Conservation (phyloP, 257 asterid genomes). For the Anisodus tanguticus region DNA sequence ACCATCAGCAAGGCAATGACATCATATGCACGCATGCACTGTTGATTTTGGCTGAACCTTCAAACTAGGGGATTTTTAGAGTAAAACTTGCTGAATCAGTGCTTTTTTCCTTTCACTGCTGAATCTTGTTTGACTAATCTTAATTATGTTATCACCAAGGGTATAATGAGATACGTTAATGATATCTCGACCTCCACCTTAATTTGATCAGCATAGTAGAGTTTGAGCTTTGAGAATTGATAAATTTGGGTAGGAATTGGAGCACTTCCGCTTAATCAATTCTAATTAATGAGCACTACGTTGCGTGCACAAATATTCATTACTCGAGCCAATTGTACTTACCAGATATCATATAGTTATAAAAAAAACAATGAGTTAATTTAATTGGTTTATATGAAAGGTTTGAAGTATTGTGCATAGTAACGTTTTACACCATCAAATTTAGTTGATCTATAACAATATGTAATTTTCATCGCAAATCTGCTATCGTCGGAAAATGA, state of each 20-base stretch:
- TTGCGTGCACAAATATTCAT: background rate
- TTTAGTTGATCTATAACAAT: background rate
- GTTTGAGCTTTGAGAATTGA: background rate
- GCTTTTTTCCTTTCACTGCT: background rate
- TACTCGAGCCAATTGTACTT: background rate
- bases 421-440: background rate
- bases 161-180: background rate
- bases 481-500: background rate
- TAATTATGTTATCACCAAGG: no score
- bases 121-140: no score
- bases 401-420: background rate
- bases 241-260: no score
- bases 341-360: background rate
- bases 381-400: no score
- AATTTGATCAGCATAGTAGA: background rate
- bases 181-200: background rate
- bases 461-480: background rate
- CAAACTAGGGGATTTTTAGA: background rate
- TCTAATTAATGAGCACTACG: background rate
- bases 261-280: background rate
- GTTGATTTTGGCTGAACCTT: background rate
- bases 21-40: background rate
- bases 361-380: no score
- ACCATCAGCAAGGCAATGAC: background rate
- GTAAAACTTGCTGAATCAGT: background rate